These are phyloP conservation scores for Tricholoma terreum DNA, from an alignment of 768 basidiomycete genomes.

Conservation along the genomic window DNA sequence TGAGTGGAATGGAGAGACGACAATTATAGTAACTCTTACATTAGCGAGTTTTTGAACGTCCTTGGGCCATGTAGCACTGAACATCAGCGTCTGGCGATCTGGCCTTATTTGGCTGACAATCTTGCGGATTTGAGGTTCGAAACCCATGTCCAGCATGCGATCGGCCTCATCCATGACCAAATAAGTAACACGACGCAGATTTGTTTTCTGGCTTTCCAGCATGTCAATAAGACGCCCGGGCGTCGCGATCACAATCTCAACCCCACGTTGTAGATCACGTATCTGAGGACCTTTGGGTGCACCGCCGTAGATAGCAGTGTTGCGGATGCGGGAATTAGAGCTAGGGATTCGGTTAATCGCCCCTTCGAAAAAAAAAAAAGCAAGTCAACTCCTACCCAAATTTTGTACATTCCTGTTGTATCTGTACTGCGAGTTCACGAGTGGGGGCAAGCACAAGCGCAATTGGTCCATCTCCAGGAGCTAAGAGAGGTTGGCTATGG, in stretches of 20 bases:
- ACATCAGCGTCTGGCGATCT: conserved; percentile 98
- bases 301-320: conserved; percentile 98
- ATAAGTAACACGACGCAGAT: conserved; percentile 93
- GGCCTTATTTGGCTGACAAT: conserved; percentile 97
- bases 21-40: conserved; percentile 36
- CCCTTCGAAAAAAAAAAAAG: not conserved
- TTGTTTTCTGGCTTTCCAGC: conserved; percentile 95
- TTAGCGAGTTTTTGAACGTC: conserved; percentile 97
- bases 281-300: conserved; percentile 99
- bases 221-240: conserved; percentile 99
- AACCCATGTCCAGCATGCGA: conserved; percentile 99
- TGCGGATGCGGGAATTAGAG: conserved; percentile 91
- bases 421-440: conserved; percentile 97
- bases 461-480: conserved; percentile 96
- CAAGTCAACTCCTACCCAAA: conserved; percentile 64
- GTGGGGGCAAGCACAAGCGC: conserved; percentile 96
- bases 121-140: conserved; percentile 99
- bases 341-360: conserved; percentile 30
- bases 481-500: conserved; percentile 81
- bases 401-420: conserved; percentile 97
- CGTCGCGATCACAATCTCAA: conserved; percentile 99
- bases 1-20: not conserved
- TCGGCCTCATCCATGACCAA: conserved; percentile 99
- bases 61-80: conserved; percentile 99
- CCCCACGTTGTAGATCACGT: conserved; percentile 94